Evolutionary conservation across 352 stramenopile genomes (phyloP).

Genomic region (Aphanomyces invadans): DNA sequence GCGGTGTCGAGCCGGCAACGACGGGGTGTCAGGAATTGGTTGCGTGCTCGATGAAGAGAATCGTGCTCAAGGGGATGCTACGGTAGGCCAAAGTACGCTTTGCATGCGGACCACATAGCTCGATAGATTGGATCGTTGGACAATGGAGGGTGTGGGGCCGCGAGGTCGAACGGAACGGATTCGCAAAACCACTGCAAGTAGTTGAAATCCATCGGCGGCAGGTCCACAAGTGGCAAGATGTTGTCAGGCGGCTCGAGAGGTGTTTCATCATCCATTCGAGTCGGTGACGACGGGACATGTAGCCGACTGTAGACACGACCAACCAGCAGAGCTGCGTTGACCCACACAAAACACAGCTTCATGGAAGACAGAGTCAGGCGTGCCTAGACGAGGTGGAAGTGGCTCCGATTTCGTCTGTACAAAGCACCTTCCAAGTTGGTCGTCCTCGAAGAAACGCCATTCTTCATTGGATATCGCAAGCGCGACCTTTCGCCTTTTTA

Average conservation of each 20-base stretch:
- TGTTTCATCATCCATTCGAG: too few relatives aligned
- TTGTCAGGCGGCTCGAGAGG: too few relatives aligned
- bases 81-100: background rate
- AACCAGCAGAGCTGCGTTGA: background rate
- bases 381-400: background rate
- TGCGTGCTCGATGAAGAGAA: too few relatives aligned
- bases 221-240: background rate
- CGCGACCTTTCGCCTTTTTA: too few relatives aligned
- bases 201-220: background rate
- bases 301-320: background rate
- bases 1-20: too few relatives aligned
- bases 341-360: background rate
- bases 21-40: too few relatives aligned
- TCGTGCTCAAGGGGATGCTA: background rate
- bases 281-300: background rate
- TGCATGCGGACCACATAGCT: constrained; percentile 5
- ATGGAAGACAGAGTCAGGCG: background rate
- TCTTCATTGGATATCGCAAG: too few relatives aligned
- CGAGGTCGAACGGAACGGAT: background rate
- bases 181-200: constrained; percentile 13
- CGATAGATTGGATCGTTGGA: background rate
- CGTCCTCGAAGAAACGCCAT: too few relatives aligned
- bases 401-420: too few relatives aligned
- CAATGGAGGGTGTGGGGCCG: background rate
- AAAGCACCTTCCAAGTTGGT: background rate